Evolutionary conservation across 2,329 filamentous ascomycete species (phyloP).

Genomic region (Cladosporium sp.): DNA sequence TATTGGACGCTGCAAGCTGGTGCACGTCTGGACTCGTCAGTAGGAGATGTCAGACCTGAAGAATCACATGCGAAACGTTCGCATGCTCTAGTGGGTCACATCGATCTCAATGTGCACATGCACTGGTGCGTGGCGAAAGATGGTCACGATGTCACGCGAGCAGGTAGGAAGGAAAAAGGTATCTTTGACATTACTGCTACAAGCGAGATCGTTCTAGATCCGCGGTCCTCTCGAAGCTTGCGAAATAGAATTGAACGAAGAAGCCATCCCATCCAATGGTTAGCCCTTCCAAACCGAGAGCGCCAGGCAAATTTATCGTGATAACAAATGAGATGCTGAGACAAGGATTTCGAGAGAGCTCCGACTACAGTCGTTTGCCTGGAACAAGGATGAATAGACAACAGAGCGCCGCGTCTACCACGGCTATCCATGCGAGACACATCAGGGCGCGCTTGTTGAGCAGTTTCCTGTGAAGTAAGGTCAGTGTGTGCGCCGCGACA

Average conservation of each 20-base stretch:
- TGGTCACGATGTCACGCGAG: too few relatives aligned
- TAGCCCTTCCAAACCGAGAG: not conserved
- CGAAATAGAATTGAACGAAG: not conserved
- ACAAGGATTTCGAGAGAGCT: not conserved
- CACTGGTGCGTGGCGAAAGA: too few relatives aligned
- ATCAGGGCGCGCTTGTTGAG: conserved; percentile 79
- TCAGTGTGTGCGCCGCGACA: not conserved
- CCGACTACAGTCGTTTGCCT: conserved; percentile 67
- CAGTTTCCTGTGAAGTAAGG: conserved; percentile 54
- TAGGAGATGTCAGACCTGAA: too few relatives aligned
- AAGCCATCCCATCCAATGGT: not conserved
- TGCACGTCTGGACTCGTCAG: too few relatives aligned
- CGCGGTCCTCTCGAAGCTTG: not conserved
- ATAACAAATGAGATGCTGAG: conserved; percentile 3
- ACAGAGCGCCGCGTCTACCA: conserved; percentile 77
- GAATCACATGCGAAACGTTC: too few relatives aligned
- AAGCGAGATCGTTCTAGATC: not conserved
- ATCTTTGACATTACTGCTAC: conserved; percentile 3
- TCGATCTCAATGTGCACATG: not conserved
- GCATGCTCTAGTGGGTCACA: too few relatives aligned
- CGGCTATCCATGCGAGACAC: conserved; percentile 68
- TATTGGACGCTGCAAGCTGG: too few relatives aligned
- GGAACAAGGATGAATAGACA: conserved; percentile 93
- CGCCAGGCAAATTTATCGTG: conserved; percentile 9
- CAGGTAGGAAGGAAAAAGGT: not conserved